Conservation (phyloP, 495 filamentous ascomycete species). For the Talaromyces trachyspermus region DNA sequence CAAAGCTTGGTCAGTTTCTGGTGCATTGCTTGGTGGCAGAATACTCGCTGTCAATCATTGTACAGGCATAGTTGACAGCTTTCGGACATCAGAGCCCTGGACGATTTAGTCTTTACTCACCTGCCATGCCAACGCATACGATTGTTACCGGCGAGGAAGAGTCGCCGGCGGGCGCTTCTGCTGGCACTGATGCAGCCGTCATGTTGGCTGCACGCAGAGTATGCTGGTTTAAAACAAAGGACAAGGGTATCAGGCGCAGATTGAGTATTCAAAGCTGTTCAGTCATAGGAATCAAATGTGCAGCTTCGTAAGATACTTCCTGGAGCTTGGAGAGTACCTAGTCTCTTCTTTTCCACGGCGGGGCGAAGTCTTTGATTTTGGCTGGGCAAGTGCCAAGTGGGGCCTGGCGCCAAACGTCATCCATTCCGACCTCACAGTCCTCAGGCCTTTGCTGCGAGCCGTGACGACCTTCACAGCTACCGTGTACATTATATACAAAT, state of each 20-base stretch:
- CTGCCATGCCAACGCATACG: conserved; percentile 97
- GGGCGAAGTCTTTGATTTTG: background rate
- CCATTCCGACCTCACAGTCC: background rate
- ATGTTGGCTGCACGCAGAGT: background rate
- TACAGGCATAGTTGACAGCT: background rate
- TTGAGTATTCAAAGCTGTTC: too few species aligned
- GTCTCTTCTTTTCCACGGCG: background rate
- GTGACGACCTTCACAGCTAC: background rate
- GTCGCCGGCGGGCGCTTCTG: background rate
- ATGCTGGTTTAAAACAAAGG: too few species aligned
- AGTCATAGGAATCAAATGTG: too few species aligned
- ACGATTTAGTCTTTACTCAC: conserved; percentile 23
- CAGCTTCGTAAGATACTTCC: too few species aligned
- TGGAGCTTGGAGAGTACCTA: too few species aligned
- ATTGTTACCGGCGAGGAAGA: conserved; percentile 55
- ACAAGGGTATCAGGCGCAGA: too few species aligned
- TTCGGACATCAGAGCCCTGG: background rate
- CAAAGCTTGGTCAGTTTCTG: background rate
- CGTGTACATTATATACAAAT: background rate
- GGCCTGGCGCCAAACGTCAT: background rate
- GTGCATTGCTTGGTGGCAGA: background rate
- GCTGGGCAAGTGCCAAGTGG: background rate
- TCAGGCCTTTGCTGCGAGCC: too few species aligned
- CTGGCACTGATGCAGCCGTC: background rate
- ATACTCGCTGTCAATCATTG: background rate